Evolutionary conservation across 306 rosid species (phyloP), one percentile per base, ranked within the genome.

Genomic region (Vigna reflexopilosa): DNA sequence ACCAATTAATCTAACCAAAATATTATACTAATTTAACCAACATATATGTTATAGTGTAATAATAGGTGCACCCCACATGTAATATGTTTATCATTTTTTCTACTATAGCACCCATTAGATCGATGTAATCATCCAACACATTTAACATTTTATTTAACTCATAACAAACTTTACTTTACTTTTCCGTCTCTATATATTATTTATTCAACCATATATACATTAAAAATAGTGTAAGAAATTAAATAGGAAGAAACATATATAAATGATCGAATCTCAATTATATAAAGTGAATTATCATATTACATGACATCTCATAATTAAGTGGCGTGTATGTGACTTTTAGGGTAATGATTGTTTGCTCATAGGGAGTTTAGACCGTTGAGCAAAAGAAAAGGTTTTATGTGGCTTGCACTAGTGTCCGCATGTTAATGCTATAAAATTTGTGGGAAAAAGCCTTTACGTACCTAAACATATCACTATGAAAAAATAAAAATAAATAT

Each of bases 291-390:
- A 14, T 24, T 24, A n/a, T 65, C 50, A 36, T 19, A 22, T 7
- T 28, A 17, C 9, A 9, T 49, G 52, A 32, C 38, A 32, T 49
- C 17, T 66, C 14, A 52, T 52, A 22, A 56, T 24, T 65, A 47
- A 3, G 9, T 32, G 68, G 20, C 44, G 38, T 40, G 13, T 12
- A 9, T 13, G 50, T 77, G 69, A 45, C 75, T 67, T 77, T 68
- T 67, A 10, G 50, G 75, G 14, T 17, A 77, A 44, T 42, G 59
- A 67, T 54, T 52, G 20, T 67, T 54, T 65, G 44, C 9, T 61
- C 16, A 75, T 48, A 14, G 66, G 0, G 66, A 38, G 73, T 26
- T 38, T 76, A 13, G 40, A 76, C 19, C 66, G 10, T 40, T 65
- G 16, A 26, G 38, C 19, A 15, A 62, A 59, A 59, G 40, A 57